Base-by-base conservation (phyloP, 805 yeast genomes). In the Cyberlindnera amylophila region DNA sequence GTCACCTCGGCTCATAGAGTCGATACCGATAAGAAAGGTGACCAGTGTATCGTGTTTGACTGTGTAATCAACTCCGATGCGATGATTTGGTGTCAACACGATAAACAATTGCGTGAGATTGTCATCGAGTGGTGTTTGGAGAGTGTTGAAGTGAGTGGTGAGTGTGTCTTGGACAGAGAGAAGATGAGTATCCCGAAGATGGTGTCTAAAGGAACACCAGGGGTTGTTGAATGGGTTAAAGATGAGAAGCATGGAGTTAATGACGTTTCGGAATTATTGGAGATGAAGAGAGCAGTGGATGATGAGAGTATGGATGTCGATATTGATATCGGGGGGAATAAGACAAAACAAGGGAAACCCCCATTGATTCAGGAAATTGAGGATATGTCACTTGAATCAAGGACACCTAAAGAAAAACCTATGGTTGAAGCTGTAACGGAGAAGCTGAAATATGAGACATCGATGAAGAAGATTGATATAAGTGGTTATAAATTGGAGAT, bases 71-170 rank as follows among this genome's bases (percentile, higher is more conserved):
- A 86, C 57, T 70, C 77, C 8, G 64, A 64, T 28, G 78, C 89
- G 37, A 71, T 81, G 65, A 64, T 67, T 33, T 81, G 90, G 82
- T 72, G 81, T 26, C 68, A 74, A 33, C 52, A 71, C 32, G 82
- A 81, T 49, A 51, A 64, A 1, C 84, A 84, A 38, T 68, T 88
- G 42, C 69, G 79, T 45, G 70, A 78, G 36, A 81, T 88, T 12
- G 58, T 86, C 37, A 74, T 84, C 6, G 96, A 87, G 57, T 87
- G 96, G 84, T 82, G 95, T 54, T 59, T 88, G 32, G 95, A 87
- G 56, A 75, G 89, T 10, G 78, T 86, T 3, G 96, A 87, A 58
- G 64, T 81, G 45, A 55, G 72, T 19, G 66, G 64, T 13, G 66
- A 70, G 37, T 58, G 79, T 2, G 61, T 66, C 4, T 67, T 89